Conservation (phyloP, 352 stramenopile genomes). For the Globisporangium spinosum region DNA sequence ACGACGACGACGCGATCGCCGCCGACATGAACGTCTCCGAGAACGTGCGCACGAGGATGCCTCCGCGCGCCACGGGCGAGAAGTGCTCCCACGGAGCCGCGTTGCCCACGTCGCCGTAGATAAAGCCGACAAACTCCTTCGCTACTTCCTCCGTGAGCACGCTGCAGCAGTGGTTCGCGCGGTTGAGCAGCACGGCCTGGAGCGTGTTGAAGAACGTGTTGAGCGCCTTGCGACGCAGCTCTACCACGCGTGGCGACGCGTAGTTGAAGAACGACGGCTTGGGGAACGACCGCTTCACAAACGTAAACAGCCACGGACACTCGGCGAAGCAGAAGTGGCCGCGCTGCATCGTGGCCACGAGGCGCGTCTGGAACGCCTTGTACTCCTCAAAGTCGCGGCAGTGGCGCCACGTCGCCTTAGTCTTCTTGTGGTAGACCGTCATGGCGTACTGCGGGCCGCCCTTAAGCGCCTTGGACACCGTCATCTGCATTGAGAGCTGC, state of each 20-base stretch:
- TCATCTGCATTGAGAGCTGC: conserved; percentile 4
- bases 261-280: conserved; percentile 30
- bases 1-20: not conserved
- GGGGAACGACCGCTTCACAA: conserved; percentile 43
- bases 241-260: conserved; percentile 27
- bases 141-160: conserved; percentile 23
- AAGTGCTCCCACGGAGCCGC: conserved; percentile 10
- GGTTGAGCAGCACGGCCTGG: conserved; percentile 28
- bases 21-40: conserved; percentile 12
- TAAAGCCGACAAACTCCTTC: conserved; percentile 27
- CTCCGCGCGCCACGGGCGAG: conserved; percentile 7
- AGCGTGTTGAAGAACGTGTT: conserved; percentile 36
- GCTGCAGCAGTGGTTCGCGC: conserved; percentile 30
- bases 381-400: conserved; percentile 21
- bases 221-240: conserved; percentile 33
- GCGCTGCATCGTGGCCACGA: conserved; percentile 26
- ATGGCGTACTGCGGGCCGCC: conserved; percentile 7
- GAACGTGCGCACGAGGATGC: conserved; percentile 10
- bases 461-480: conserved; percentile 1
- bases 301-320: conserved; percentile 46
- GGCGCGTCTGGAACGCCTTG: conserved; percentile 24
- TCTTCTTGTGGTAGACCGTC: conserved; percentile 6
- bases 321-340: conserved; percentile 49
- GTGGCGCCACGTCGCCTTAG: conserved; percentile 8
- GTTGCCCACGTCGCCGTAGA: conserved; percentile 19